Conservation (phyloP, 306 rosid genomes). For the Rosa multiflora region DNA sequence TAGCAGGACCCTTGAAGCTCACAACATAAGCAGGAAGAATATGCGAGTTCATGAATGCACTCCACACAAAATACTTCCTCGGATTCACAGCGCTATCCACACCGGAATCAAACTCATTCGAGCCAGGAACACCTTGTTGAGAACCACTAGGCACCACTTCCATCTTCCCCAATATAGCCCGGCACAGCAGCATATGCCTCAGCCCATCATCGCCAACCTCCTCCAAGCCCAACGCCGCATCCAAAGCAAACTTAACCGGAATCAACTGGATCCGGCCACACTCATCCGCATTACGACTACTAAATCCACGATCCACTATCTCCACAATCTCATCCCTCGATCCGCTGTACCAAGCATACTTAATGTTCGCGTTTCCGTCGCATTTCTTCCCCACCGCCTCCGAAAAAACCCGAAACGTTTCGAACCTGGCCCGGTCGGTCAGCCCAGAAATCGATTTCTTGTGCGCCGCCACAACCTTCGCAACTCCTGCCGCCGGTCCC, state of each 20-base stretch:
- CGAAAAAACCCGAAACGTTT: conserved; percentile 15
- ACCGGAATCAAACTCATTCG: conserved; percentile 42
- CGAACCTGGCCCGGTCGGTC: background rate
- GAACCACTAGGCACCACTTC: conserved; percentile 28
- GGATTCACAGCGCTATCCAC: conserved; percentile 35
- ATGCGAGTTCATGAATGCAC: background rate
- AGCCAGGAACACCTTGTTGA: conserved; percentile 22
- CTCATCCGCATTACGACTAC: background rate
- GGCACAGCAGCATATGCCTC: conserved; percentile 53
- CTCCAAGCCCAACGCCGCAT: background rate
- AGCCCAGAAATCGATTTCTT: background rate
- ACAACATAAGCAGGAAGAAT: background rate
- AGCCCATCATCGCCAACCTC: conserved; percentile 39
- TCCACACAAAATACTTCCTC: background rate
- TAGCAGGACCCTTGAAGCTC: background rate
- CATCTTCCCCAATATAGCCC: conserved; percentile 47
- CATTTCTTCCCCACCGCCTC: conserved; percentile 42
- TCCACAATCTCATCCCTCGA: conserved; percentile 37
- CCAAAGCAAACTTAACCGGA: conserved; percentile 27
- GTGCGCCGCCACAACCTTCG: background rate
- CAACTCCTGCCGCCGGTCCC: background rate
- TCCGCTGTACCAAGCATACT: conserved; percentile 47
- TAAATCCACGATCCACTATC: conserved; percentile 47
- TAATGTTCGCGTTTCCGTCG: conserved; percentile 38
- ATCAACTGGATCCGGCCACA: conserved; percentile 34